These are phyloP conservation scores for Blastomyces percursus DNA, from an alignment of 2,329 filamentous ascomycete species.

Conservation along the genomic window DNA sequence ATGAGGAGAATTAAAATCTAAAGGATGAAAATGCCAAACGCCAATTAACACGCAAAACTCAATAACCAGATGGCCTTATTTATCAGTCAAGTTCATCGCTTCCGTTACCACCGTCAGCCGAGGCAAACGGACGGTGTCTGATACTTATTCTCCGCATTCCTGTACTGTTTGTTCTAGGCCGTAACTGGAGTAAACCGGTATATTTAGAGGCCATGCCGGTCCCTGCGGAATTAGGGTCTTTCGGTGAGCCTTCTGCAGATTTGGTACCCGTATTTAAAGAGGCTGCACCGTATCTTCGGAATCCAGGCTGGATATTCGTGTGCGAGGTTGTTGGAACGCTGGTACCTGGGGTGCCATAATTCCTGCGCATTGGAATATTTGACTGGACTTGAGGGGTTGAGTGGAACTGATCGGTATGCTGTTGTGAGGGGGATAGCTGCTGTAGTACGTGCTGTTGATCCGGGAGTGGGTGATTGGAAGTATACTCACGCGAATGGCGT, in stretches of 20 bases:
- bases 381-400: constrained; percentile 23
- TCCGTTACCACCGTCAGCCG: background rate
- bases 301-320: constrained; percentile 33
- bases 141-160: constrained; percentile 27
- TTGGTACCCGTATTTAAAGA: constrained; percentile 6
- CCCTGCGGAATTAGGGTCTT: constrained; percentile 17
- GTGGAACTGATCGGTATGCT: constrained; percentile 14
- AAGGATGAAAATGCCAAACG: background rate
- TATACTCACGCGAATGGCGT: constrained; percentile 25
- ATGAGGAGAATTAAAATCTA: background rate
- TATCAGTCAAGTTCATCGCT: constrained; percentile 4
- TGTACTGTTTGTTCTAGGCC: constrained; percentile 29
- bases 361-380: constrained; percentile 29
- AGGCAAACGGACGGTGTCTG: constrained; percentile 10
- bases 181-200: constrained; percentile 29
- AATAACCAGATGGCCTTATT: background rate
- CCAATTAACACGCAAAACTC: background rate
- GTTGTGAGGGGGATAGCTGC: constrained; percentile 12
- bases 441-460: constrained; percentile 17
- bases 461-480: constrained; percentile 18
- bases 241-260: constrained; percentile 16
- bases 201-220: constrained; percentile 26
- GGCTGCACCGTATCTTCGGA: constrained; percentile 24
- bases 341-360: constrained; percentile 23
- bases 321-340: constrained; percentile 29